Conservation (phyloP, 148 eudicot species). For the Linanthus parryae region DNA sequence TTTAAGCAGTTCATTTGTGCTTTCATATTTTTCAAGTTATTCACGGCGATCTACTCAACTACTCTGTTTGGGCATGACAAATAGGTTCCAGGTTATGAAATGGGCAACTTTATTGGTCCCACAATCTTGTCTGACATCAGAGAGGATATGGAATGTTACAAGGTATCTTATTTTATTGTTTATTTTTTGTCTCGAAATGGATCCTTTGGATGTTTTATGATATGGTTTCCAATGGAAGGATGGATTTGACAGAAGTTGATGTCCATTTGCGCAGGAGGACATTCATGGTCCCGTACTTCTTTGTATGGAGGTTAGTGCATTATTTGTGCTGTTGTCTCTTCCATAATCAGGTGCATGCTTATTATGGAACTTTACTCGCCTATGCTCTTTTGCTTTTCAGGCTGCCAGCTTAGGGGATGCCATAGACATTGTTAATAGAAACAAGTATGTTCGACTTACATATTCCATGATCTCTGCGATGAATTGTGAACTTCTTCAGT, state of each 20-base stretch:
- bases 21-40: no score
- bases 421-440: constrained; percentile 45
- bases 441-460: constrained; percentile 24
- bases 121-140: constrained; percentile 53
- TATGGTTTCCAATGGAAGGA: constrained; percentile 2
- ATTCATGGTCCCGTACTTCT: constrained; percentile 63
- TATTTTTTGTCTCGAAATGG: not conserved
- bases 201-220: not conserved
- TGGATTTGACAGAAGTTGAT: not conserved
- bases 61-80: constrained; percentile 8
- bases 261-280: constrained; percentile 43
- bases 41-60: no score
- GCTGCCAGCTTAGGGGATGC: constrained; percentile 65
- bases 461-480: not conserved
- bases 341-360: not conserved
- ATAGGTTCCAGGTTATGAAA: constrained; percentile 54
- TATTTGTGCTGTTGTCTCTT: not conserved
- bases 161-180: constrained; percentile 19
- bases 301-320: constrained; percentile 55
- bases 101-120: constrained; percentile 75
- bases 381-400: constrained; percentile 24
- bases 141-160: constrained; percentile 54
- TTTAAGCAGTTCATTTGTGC: no score
- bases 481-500: not conserved
- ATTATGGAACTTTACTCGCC: not conserved